Conservation (phyloP, 2,329 filamentous ascomycete species). For the Orbilia quercus region DNA sequence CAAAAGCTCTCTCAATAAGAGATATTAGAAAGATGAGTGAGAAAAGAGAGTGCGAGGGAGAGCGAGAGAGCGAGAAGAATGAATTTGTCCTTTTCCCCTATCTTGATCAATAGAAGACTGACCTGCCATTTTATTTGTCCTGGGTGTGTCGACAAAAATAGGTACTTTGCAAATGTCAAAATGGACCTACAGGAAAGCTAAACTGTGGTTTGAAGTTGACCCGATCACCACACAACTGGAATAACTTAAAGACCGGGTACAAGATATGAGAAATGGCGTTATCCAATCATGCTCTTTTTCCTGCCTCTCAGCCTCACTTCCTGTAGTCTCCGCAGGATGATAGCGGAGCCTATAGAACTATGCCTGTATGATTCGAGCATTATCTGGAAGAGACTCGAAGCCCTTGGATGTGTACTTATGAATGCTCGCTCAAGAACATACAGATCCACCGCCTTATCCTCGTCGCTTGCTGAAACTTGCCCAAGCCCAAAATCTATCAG, state of each 20-base stretch:
- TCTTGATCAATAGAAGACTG: neutral
- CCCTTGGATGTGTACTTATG: slow-evolving; percentile 89
- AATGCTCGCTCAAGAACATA: slow-evolving; percentile 97
- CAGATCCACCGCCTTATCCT: slow-evolving; percentile 93
- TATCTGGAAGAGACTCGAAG: slow-evolving; percentile 79
- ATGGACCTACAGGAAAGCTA: slow-evolving; percentile 6
- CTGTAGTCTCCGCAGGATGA: slow-evolving; percentile 83
- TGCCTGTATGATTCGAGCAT: slow-evolving; percentile 79
- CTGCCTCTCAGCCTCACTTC: slow-evolving; percentile 92
- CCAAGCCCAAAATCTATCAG: slow-evolving; percentile 96
- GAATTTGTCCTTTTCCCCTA: neutral
- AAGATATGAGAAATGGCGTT: slow-evolving; percentile 57
- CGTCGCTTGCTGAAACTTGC: slow-evolving; percentile 81
- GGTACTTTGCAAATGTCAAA: slow-evolving; percentile 49
- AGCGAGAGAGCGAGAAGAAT: too few relatives aligned
- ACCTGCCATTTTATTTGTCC: neutral
- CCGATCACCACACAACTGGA: neutral
- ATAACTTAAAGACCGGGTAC: too few relatives aligned
- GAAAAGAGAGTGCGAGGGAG: too few relatives aligned
- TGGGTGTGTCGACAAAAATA: slow-evolving; percentile 9
- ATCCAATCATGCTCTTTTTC: slow-evolving; percentile 97
- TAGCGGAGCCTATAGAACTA: slow-evolving; percentile 78
- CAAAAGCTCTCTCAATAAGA: too few relatives aligned
- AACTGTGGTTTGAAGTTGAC: neutral
- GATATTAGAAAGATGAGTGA: too few relatives aligned